phyloP scores from a whole-genome alignment of 352 stramenopile species.

The Globisporangium solare region DNA sequence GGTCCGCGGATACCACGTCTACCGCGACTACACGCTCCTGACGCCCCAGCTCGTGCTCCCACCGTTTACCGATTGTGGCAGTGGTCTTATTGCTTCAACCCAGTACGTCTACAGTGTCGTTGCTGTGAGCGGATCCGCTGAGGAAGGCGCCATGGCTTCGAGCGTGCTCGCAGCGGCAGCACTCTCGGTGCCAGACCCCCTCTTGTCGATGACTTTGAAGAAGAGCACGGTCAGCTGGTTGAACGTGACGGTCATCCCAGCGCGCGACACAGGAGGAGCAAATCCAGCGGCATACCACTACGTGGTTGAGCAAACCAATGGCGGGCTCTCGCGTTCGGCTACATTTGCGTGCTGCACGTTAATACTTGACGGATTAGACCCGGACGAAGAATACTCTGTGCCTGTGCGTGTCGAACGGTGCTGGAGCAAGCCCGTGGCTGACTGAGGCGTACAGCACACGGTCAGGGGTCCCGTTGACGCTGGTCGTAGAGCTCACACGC shows the following conservation, averaged over 20 bases:
- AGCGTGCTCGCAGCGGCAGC: conserved; percentile 19
- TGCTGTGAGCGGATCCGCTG: conserved; percentile 30
- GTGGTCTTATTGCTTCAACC: conserved; percentile 24
- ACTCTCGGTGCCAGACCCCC: conserved; percentile 22
- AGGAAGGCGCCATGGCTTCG: conserved; percentile 33
- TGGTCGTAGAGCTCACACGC: conserved; percentile 16
- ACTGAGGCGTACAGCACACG: conserved; percentile 24
- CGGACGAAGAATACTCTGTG: conserved; percentile 25
- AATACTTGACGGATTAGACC: conserved; percentile 20
- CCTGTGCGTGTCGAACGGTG: conserved; percentile 28
- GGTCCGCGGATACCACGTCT: conserved; percentile 51
- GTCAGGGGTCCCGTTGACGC: conserved; percentile 23
- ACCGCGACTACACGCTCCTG: conserved; percentile 47
- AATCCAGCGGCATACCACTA: conserved; percentile 32
- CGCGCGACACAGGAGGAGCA: conserved; percentile 39
- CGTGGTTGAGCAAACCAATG: conserved; percentile 11
- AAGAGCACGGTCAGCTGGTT: conserved; percentile 22
- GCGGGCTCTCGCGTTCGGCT: not conserved
- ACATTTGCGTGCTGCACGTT: conserved; percentile 47
- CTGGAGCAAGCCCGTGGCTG: conserved; percentile 11
- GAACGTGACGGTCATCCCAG: conserved; percentile 26
- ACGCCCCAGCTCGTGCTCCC: conserved; percentile 22
- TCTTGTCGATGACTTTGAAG: conserved; percentile 18
- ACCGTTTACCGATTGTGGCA: conserved; percentile 40
- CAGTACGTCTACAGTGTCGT: conserved; percentile 45